Evolutionary conservation across 768 basidiomycete species (phyloP).

Genomic region (Boletellus sp.): DNA sequence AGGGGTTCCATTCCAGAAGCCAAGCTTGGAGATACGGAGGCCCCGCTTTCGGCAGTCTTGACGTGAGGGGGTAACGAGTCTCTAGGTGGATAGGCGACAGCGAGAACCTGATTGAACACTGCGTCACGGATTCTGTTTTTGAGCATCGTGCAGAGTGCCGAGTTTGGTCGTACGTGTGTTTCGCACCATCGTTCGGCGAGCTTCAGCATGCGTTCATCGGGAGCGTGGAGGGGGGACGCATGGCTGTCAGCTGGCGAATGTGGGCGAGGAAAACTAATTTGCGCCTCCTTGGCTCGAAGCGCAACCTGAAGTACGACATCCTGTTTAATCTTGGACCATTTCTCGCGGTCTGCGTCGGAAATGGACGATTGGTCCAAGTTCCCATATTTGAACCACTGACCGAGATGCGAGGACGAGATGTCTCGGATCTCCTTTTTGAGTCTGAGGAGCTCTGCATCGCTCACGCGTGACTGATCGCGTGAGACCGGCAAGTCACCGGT

Average conservation of each 20-base stretch:
- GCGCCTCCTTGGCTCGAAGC: conserved; percentile 55
- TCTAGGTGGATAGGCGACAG: conserved; percentile 47
- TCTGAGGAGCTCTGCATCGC: conserved; percentile 50
- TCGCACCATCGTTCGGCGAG: conserved; percentile 73
- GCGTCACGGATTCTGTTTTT: conserved; percentile 60
- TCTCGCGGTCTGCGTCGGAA: conserved; percentile 41
- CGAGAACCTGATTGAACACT: conserved; percentile 59
- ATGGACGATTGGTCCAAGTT: conserved; percentile 22
- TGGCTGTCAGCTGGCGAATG: conserved; percentile 27
- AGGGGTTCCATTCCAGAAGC: conserved; percentile 71
- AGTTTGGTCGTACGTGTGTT: conserved; percentile 57
- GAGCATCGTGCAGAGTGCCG: conserved; percentile 57
- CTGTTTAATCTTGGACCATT: conserved; percentile 53
- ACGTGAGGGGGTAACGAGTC: conserved; percentile 32
- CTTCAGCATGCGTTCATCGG: conserved; percentile 50
- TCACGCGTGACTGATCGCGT: conserved; percentile 38
- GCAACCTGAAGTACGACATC: conserved; percentile 76
- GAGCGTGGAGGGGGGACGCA: conserved; percentile 28
- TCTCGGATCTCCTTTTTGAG: conserved; percentile 77
- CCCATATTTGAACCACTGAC: conserved; percentile 49
- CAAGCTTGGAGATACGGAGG: conserved; percentile 12
- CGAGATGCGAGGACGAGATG: conserved; percentile 55
- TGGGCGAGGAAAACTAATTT: conserved; percentile 22
- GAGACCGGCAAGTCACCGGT: conserved; percentile 30
- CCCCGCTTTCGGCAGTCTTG: conserved; percentile 23